Evolutionary conservation across 2,329 filamentous ascomycete genomes (phyloP).

Genomic region (Graphilbum fragrans): DNA sequence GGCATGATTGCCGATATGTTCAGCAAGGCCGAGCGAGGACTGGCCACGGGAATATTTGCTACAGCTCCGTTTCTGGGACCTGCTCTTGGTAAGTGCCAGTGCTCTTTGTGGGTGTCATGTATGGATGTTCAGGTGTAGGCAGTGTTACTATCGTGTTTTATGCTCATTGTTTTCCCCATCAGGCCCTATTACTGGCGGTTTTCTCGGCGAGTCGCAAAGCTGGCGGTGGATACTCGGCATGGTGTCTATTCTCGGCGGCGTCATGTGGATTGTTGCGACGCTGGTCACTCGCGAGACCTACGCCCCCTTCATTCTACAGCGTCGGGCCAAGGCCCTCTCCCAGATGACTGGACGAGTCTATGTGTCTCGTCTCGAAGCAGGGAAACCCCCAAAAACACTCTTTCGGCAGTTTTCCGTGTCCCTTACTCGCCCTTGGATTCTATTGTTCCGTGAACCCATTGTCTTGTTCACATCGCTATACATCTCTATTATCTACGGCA

Average conservation of each 20-base stretch:
- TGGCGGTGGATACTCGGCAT: slow-evolving; percentile 16
- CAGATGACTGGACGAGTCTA: slow-evolving; percentile 28
- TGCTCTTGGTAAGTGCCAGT: too few relatives aligned
- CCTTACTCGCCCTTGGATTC: slow-evolving; percentile 48
- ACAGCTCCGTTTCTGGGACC: slow-evolving; percentile 76
- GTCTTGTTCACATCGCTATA: slow-evolving; percentile 40
- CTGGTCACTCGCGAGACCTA: slow-evolving; percentile 16
- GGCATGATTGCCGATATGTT: slow-evolving; percentile 55
- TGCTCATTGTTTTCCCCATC: too few relatives aligned
- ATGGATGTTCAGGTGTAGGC: too few relatives aligned
- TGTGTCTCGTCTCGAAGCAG: not conserved
- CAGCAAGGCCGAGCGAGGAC: slow-evolving; percentile 35
- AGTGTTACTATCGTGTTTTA: too few relatives aligned
- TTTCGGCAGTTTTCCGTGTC: not conserved
- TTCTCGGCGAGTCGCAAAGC: slow-evolving; percentile 14
- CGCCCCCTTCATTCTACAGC: slow-evolving; percentile 35
- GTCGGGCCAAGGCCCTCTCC: slow-evolving; percentile 32
- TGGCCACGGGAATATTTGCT: slow-evolving; percentile 53
- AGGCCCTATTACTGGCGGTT: slow-evolving; percentile 33
- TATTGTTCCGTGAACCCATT: slow-evolving; percentile 55
- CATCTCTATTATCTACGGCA: slow-evolving; percentile 37
- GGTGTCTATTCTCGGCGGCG: slow-evolving; percentile 13
- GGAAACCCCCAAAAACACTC: too few relatives aligned
- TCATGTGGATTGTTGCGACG: slow-evolving; percentile 12
- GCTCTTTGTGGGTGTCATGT: too few relatives aligned